A percentile compares a stretch with the other conserved stretches of the same genome.
These are phyloP conservation scores for Candida coleopterorum DNA, from an alignment of 805 yeast species.

Conservation along the genomic window DNA sequence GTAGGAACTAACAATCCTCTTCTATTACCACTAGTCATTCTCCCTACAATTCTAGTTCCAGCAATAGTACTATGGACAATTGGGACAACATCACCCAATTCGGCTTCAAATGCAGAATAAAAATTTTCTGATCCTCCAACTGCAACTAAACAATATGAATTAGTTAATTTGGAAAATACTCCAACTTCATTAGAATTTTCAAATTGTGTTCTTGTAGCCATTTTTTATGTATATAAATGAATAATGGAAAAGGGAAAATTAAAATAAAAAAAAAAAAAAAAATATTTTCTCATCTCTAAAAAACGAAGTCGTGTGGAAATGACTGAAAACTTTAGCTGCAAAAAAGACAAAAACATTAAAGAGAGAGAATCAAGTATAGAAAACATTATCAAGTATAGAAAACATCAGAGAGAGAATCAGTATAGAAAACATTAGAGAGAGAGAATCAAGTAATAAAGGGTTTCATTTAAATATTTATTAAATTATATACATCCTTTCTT, in stretches of 20 bases:
- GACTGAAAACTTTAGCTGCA: too few relatives aligned
- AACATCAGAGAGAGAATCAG: too few relatives aligned
- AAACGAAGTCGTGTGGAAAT: too few relatives aligned
- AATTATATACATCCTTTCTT: not conserved
- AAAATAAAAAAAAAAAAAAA: not conserved
- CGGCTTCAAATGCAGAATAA: conserved; percentile 95
- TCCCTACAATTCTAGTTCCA: conserved; percentile 95
- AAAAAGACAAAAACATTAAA: too few relatives aligned
- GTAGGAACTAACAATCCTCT: conserved; percentile 96
- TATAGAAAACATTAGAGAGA: too few relatives aligned
- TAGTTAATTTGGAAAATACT: conserved; percentile 91
- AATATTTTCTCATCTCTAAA: not conserved
- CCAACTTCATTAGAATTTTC: conserved; percentile 64
- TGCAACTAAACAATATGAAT: conserved; percentile 93
- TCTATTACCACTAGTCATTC: conserved; percentile 98
- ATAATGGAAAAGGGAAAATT: too few relatives aligned
- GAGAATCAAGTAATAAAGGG: not conserved
- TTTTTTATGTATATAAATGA: conserved; percentile 7
- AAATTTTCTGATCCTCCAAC: conserved; percentile 87
- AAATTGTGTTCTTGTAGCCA: conserved; percentile 48
- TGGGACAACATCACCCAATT: conserved; percentile 93
- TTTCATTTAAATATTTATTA: not conserved
- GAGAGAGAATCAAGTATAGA: too few relatives aligned
- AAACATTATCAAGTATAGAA: too few relatives aligned
- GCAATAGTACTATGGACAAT: conserved; percentile 97